Conservation (phyloP, 208 protist genomes). For the Acanthamoeba castellanii region DNA sequence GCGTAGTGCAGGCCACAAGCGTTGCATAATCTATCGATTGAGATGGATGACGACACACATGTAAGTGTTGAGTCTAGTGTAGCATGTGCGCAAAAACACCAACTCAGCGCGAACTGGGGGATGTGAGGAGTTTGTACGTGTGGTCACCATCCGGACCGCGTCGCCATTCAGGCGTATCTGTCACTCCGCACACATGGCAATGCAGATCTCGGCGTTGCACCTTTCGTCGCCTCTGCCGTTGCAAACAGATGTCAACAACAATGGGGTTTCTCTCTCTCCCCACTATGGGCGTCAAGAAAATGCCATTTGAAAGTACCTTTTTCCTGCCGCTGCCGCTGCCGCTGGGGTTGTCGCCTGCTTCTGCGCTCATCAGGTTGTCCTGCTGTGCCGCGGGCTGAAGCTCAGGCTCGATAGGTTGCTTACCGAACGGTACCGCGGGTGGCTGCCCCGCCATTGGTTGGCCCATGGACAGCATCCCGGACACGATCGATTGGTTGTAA, state of each 20-base stretch:
- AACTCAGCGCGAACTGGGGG: neutral
- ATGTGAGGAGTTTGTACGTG: slow-evolving; percentile 37
- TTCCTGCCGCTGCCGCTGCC: neutral
- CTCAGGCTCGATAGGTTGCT: neutral
- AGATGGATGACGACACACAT: neutral
- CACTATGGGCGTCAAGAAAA: neutral
- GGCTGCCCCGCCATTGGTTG: neutral
- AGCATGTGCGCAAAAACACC: too few species aligned
- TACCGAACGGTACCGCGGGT: neutral
- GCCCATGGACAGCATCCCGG: slow-evolving; percentile 57
- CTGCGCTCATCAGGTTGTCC: neutral
- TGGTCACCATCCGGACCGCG: slow-evolving; percentile 69
- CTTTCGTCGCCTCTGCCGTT: slow-evolving; percentile 76
- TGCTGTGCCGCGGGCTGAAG: neutral
- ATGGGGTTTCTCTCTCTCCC: neutral
- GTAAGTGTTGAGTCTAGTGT: too few species aligned
- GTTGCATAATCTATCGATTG: slow-evolving; percentile 48
- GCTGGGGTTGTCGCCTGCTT: neutral
- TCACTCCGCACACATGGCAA: slow-evolving; percentile 67
- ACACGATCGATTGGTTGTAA: slow-evolving; percentile 51
- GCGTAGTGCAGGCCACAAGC: slow-evolving; percentile 74
- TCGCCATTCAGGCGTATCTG: slow-evolving; percentile 73
- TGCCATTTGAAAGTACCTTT: neutral
- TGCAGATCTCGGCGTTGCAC: slow-evolving; percentile 78
- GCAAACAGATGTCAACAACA: neutral